Conservation (phyloP, 1,284 basidiomycete genomes). For the Fistulina hepatica region DNA sequence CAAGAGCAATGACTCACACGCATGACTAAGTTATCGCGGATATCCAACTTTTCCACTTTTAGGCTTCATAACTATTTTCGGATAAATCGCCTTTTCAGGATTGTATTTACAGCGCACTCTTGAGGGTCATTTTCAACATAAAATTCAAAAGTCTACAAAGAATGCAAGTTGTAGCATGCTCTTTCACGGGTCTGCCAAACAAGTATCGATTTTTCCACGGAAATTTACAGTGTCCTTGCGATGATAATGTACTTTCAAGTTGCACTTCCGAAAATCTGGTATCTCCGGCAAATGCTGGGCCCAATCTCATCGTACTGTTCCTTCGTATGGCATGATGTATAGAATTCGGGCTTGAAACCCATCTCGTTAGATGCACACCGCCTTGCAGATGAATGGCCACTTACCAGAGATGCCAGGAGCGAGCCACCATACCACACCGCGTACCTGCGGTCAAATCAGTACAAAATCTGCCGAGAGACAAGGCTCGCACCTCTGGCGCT, state of each 20-base stretch:
- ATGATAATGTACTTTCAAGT: slow-evolving; percentile 32
- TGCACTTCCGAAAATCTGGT: slow-evolving; percentile 90
- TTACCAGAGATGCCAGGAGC: slow-evolving; percentile 80
- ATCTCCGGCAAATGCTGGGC: slow-evolving; percentile 89
- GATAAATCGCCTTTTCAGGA: no score
- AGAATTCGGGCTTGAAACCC: slow-evolving; percentile 77
- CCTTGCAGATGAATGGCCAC: slow-evolving; percentile 20
- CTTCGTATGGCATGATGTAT: slow-evolving; percentile 95
- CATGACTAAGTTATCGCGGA: no score
- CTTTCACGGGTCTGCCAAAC: no score
- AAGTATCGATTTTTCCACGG: background rate
- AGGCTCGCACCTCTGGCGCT: slow-evolving; percentile 71
- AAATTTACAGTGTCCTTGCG: background rate
- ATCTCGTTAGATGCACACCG: background rate
- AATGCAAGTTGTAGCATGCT: no score
- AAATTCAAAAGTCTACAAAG: no score
- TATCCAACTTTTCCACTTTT: no score
- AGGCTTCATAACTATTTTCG: no score
- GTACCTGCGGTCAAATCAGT: slow-evolving; percentile 40
- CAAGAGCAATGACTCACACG: no score
- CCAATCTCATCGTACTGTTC: slow-evolving; percentile 97
- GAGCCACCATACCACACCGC: slow-evolving; percentile 99
- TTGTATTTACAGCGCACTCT: no score
- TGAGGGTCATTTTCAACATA: no score
- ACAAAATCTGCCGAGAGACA: slow-evolving; percentile 9